phyloP scores from a whole-genome alignment of 1,284 basidiomycete species.

The Austroboletus niveus region DNA sequence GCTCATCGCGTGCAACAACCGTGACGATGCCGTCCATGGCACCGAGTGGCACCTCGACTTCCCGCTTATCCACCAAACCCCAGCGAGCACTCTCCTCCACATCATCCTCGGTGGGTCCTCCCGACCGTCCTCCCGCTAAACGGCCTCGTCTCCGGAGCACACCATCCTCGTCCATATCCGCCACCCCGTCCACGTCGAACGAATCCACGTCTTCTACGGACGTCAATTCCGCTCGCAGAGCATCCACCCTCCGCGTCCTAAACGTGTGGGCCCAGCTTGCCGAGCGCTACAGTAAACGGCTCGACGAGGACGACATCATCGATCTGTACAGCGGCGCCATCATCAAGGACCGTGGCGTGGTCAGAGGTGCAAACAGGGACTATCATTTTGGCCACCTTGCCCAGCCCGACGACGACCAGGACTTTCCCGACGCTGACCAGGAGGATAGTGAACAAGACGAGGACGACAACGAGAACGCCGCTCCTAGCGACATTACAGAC shows the following conservation, averaged over 20 bases:
- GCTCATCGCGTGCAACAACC: conserved; percentile 10
- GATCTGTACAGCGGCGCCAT: conserved; percentile 58
- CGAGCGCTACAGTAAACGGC: conserved; percentile 57
- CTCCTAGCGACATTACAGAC: conserved; percentile 23
- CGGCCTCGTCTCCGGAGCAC: conserved; percentile 36
- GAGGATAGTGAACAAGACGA: conserved; percentile 32
- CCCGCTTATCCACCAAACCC: conserved; percentile 15
- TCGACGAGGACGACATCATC: conserved; percentile 77
- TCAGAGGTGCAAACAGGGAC: conserved; percentile 41
- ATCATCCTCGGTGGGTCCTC: conserved; percentile 27
- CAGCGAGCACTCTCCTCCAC: conserved; percentile 22
- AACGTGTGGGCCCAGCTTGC: conserved; percentile 65
- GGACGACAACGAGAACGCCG: conserved; percentile 26
- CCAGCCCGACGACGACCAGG: conserved; percentile 39
- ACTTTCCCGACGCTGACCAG: conserved; percentile 28
- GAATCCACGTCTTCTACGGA: conserved; percentile 33
- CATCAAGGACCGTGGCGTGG: conserved; percentile 65
- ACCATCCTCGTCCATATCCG: conserved; percentile 27
- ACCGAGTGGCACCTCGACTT: not conserved
- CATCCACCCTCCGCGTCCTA: conserved; percentile 54
- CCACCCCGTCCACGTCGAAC: conserved; percentile 28
- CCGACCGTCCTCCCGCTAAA: conserved; percentile 39
- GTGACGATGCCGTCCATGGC: conserved; percentile 13
- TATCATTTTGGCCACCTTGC: conserved; percentile 50
- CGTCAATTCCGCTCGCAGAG: conserved; percentile 52